Conservation (phyloP, 257 asterid species). For the Plantago elongata region DNA sequence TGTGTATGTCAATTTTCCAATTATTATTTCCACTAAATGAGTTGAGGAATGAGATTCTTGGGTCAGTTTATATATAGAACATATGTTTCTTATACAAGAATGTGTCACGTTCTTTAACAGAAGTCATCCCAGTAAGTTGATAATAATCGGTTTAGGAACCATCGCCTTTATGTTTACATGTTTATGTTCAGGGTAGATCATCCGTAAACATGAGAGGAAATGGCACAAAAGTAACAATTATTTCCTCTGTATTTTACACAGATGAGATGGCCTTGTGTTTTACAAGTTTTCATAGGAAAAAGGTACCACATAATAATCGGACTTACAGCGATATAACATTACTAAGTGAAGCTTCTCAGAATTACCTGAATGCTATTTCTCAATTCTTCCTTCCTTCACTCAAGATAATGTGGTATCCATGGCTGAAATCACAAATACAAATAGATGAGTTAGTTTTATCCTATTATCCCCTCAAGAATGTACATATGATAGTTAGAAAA, state of each 20-base stretch:
- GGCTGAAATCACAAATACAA: slow-evolving; percentile 44
- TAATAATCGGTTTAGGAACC: no score
- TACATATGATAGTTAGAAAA: neutral
- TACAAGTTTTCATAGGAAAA: neutral
- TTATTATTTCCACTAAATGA: no score
- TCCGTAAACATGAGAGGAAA: no score
- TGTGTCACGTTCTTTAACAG: no score
- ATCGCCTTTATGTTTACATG: no score
- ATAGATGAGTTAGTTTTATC: slow-evolving; percentile 1
- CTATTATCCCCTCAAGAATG: neutral
- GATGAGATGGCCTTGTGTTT: slow-evolving; percentile 3
- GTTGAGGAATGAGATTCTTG: no score
- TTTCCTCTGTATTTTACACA: neutral
- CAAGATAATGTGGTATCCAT: slow-evolving; percentile 93
- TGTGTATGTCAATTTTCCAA: no score
- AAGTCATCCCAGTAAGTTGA: no score
- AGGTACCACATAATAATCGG: slow-evolving; percentile 12
- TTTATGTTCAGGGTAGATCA: no score
- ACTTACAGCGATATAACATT: slow-evolving; percentile 11
- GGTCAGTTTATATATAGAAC: no score
- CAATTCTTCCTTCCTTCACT: slow-evolving; percentile 94
- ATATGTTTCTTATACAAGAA: no score
- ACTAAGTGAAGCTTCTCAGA: neutral
- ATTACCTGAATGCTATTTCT: slow-evolving; percentile 23
- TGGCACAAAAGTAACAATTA: no score